Base-by-base conservation (phyloP, 1,284 basidiomycete species). In the Prillingera fragicola region DNA sequence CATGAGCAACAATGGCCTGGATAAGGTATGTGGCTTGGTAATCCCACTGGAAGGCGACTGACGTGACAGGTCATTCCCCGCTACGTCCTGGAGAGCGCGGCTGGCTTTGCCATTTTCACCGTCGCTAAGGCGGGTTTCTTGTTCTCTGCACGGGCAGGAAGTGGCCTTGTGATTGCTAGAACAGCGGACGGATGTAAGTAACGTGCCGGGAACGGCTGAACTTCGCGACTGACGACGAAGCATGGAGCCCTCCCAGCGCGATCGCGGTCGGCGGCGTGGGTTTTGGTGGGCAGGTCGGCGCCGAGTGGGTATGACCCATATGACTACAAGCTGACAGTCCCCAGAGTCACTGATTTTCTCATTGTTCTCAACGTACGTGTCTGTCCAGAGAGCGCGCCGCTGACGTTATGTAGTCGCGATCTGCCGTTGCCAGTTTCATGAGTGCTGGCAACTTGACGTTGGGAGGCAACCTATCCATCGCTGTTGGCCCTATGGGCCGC, bases 221-320 rank as follows among this genome's bases (percentile, higher is more conserved):
- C 32, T 22, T 9, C n/a, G 13, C 23, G 34, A 41, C 49, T 52
- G 34, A 48, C 44, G 12, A 17, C 23, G 3, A 56, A 90, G 86
- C 80, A 34, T 97, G 91, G 90, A 90, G 87, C 34, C 83, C 91
- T 21, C 92, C 94, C 4, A 86, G 85, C 62, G 95, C 92, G 0
- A 94, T 97, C 43, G 92, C 90, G 17, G 84, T 90, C n/a, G 94
- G 87, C 10, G 94, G 94, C 0, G 69, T 96, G 10, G 94, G 94
- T 4, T 78, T 96, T 26, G 90, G 90, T 33, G 81, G 83, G 14
- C 92, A 78, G 54, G 67, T 64, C 12, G 77, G 76, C 17, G 75
- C 73, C 2, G 75, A 78, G 65, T 72, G 69, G 55, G 73, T 61
- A 14, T 24, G 18, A 7, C 3, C 10, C 26, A 19, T 31, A 19